Evolutionary conservation across 202 grass and related monocot genomes (phyloP).

Genomic region (Cymbopogon flexuosus): DNA sequence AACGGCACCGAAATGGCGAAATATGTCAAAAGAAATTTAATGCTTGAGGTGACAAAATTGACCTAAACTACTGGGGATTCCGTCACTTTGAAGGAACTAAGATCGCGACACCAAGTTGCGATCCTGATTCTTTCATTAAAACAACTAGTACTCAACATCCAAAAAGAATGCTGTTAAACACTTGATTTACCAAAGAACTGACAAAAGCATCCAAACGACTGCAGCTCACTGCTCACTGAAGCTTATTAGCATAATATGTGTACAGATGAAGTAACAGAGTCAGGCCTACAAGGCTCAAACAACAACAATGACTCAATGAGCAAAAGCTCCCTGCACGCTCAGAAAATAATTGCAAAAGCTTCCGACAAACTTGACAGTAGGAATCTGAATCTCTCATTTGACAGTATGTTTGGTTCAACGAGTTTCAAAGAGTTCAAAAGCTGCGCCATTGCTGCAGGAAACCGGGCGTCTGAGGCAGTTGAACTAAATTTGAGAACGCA

Average conservation of each 20-base stretch:
- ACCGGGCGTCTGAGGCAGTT: neutral
- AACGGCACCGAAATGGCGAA: neutral
- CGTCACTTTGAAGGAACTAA: constrained; percentile 44
- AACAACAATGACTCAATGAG: neutral
- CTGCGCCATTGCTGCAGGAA: neutral
- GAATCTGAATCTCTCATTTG: neutral
- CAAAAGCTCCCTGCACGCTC: neutral
- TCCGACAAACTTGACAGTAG: neutral
- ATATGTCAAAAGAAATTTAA: constrained; percentile 23
- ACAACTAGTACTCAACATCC: constrained; percentile 11
- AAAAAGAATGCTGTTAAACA: neutral
- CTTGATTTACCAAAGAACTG: neutral
- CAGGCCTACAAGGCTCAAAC: neutral
- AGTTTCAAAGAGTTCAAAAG: neutral
- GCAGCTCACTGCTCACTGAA: neutral
- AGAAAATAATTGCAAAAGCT: neutral
- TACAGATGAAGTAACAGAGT: neutral
- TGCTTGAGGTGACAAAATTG: constrained; percentile 33
- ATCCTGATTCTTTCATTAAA: neutral
- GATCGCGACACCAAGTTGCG: constrained; percentile 34
- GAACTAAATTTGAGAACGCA: neutral
- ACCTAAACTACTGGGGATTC: neutral
- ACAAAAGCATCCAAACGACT: neutral
- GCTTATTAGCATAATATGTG: neutral
- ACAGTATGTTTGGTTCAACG: neutral